Conservation (phyloP, 2,329 filamentous ascomycete species). For the Trichothecium sympodiale region DNA sequence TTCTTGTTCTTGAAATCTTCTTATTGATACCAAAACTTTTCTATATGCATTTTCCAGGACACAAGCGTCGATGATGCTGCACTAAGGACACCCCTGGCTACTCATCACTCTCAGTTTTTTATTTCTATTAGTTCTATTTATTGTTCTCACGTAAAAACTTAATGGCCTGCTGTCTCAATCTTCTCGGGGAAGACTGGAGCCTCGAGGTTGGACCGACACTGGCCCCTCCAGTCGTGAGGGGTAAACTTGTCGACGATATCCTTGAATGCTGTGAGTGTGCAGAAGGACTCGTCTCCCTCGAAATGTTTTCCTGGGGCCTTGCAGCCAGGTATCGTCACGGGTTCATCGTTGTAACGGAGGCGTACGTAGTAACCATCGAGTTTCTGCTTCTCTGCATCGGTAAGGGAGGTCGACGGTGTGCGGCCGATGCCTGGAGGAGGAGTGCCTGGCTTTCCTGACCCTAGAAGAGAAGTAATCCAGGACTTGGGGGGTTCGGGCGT, state of each 20-base stretch:
- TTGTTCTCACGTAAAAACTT: too few relatives aligned
- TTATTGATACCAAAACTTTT: constrained; percentile 6
- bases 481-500: constrained; percentile 14
- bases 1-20: neutral
- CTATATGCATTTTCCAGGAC: neutral
- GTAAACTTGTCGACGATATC: constrained; percentile 83
- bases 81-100: too few relatives aligned
- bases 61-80: too few relatives aligned
- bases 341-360: constrained; percentile 78
- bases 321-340: constrained; percentile 76
- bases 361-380: constrained; percentile 77
- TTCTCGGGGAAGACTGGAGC: constrained; percentile 33
- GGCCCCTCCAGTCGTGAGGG: constrained; percentile 61
- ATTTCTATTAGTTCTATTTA: too few relatives aligned
- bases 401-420: constrained; percentile 44
- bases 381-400: constrained; percentile 41
- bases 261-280: constrained; percentile 88
- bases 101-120: too few relatives aligned
- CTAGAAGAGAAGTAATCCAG: constrained; percentile 16
- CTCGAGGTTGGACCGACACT: constrained; percentile 35
- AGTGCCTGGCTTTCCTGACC: constrained; percentile 6
- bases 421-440: constrained; percentile 44
- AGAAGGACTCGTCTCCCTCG: constrained; percentile 77
- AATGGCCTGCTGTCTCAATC: constrained; percentile 42
- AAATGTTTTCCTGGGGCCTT: constrained; percentile 67